Evolutionary conservation across 805 yeast genomes (phyloP).

Genomic region (Wickerhamomyces queroliae): DNA sequence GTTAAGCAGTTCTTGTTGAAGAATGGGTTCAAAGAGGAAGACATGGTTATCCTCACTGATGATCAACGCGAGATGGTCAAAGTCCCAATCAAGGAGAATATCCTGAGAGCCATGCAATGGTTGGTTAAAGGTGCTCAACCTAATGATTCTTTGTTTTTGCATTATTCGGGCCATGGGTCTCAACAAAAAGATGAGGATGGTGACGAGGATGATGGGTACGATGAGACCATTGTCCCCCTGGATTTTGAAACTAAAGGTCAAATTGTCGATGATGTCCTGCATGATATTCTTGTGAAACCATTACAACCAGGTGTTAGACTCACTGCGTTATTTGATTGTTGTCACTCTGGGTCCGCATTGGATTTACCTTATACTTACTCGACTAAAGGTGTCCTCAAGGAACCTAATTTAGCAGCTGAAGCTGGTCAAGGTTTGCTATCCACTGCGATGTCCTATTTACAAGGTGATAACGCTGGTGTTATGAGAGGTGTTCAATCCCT

Average conservation of each 20-base stretch:
- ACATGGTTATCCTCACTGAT: slow-evolving; percentile 57
- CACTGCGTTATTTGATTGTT: slow-evolving; percentile 78
- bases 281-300: slow-evolving; percentile 62
- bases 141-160: slow-evolving; percentile 75
- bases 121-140: slow-evolving; percentile 66
- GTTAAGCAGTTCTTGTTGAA: slow-evolving; percentile 32
- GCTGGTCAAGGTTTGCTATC: slow-evolving; percentile 62
- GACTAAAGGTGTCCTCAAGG: slow-evolving; percentile 78
- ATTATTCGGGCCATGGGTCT: slow-evolving; percentile 87
- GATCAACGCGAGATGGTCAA: slow-evolving; percentile 41
- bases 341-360: slow-evolving; percentile 80
- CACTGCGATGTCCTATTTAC: slow-evolving; percentile 53
- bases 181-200: slow-evolving; percentile 63
- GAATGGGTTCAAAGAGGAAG: slow-evolving; percentile 45
- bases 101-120: slow-evolving; percentile 79
- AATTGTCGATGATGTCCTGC: slow-evolving; percentile 70
- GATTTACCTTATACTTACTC: slow-evolving; percentile 80
- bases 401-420: slow-evolving; percentile 72
- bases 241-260: slow-evolving; percentile 66
- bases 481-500: slow-evolving; percentile 37
- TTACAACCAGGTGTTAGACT: slow-evolving; percentile 69
- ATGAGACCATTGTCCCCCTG: slow-evolving; percentile 68
- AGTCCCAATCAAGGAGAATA: slow-evolving; percentile 65
- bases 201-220: slow-evolving; percentile 71
- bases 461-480: slow-evolving; percentile 46